A percentile compares a stretch with the other conserved stretches of the same genome.
These are phyloP conservation scores for Tanacetum coccineum DNA, from an alignment of 129 eudicot species.

Conservation along the genomic window DNA sequence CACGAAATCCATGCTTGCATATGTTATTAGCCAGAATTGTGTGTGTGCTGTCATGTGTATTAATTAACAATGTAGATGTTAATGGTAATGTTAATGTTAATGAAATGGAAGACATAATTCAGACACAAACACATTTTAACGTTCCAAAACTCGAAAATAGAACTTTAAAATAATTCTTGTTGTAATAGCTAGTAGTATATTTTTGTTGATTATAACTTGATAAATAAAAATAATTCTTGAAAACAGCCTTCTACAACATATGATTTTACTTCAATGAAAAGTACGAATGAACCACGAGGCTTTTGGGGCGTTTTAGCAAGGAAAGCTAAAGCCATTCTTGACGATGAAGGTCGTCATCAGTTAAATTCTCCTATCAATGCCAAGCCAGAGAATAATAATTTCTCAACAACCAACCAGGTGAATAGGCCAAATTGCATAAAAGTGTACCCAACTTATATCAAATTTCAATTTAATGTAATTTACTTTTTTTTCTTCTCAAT, in stretches of 20 bases:
- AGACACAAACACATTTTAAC: too few relatives aligned
- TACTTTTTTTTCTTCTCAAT: too few relatives aligned
- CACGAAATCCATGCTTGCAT: background rate
- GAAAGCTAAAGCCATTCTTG: slow-evolving; percentile 71
- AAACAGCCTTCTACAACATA: slow-evolving; percentile 36
- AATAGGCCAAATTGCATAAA: too few relatives aligned
- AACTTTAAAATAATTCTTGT: background rate
- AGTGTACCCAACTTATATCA: too few relatives aligned
- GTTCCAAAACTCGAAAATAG: background rate
- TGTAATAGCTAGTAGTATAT: background rate
- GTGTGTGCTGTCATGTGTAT: background rate
- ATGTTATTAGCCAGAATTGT: background rate
- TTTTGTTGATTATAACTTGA: background rate
- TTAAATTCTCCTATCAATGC: slow-evolving; percentile 5
- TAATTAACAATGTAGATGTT: background rate
- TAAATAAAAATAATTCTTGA: slow-evolving; percentile 2
- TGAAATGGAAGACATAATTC: too few relatives aligned
- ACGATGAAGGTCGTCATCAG: slow-evolving; percentile 31
- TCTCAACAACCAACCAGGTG: slow-evolving; percentile 36
- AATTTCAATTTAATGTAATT: too few relatives aligned
- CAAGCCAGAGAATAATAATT: slow-evolving; percentile 22
- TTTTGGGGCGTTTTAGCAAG: slow-evolving; percentile 76
- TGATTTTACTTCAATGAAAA: slow-evolving; percentile 40
- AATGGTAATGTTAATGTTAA: too few relatives aligned
- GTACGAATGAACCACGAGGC: slow-evolving; percentile 54